Evolutionary conservation across 1,284 basidiomycete species (phyloP).

Genomic region (Paramarasmius palmivorus): DNA sequence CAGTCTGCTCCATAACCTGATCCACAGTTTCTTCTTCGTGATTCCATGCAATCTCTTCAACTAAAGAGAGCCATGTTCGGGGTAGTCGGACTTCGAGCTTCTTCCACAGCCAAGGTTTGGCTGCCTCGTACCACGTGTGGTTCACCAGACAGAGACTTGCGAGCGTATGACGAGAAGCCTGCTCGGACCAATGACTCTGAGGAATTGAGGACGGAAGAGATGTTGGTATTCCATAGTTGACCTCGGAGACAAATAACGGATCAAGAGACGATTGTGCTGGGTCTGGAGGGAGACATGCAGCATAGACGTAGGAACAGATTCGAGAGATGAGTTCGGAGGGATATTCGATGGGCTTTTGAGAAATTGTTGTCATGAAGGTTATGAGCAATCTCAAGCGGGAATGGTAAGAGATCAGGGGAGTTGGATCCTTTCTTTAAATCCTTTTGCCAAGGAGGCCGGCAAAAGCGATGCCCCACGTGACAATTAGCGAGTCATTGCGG

Average conservation of each 20-base stretch:
- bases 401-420: neutral
- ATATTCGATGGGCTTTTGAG: conserved; percentile 30
- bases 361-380: neutral
- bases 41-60: conserved; percentile 74
- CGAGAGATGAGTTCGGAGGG: conserved; percentile 68
- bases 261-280: conserved; percentile 57
- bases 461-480: neutral
- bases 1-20: conserved; percentile 60
- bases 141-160: conserved; percentile 71
- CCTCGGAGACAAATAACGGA: conserved; percentile 53
- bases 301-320: conserved; percentile 70
- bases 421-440: neutral
- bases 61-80: conserved; percentile 74
- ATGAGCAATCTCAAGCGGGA: neutral
- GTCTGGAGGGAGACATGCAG: conserved; percentile 54
- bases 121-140: conserved; percentile 72
- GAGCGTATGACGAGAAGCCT: conserved; percentile 59
- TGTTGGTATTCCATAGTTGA: conserved; percentile 50
- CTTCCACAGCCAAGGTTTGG: conserved; percentile 80
- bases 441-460: neutral
- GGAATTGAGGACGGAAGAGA: conserved; percentile 71
- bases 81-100: conserved; percentile 79
- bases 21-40: conserved; percentile 67
- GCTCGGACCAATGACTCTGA: conserved; percentile 65
- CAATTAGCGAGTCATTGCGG: neutral